phyloP scores from a whole-genome alignment of 140 eudicot genomes.

The Cichorium intybus region DNA sequence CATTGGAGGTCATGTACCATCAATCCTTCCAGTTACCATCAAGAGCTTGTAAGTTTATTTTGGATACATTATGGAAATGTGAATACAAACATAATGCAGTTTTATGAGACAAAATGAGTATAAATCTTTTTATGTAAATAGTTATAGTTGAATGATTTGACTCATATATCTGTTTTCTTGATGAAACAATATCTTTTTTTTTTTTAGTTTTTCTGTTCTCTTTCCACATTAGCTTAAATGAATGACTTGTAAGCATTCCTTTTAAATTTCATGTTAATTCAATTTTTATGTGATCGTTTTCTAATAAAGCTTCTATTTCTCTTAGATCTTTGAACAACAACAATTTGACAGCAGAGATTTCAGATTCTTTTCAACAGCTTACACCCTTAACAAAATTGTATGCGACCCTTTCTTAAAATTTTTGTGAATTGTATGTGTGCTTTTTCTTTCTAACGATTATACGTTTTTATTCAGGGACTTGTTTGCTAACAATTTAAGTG shows the following conservation, averaged over 20 bases:
- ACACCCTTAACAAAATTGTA: constrained; percentile 57
- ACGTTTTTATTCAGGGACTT: constrained; percentile 60
- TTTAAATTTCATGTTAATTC: constrained; percentile 12
- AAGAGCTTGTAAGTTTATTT: constrained; percentile 58
- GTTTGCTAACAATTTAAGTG: constrained; percentile 66
- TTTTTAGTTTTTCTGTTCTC: too few species aligned
- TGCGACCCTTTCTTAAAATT: constrained; percentile 4
- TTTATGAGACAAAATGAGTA: too few species aligned
- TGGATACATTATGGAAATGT: too few species aligned
- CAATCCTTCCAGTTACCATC: constrained; percentile 67
- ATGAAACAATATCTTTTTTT: too few species aligned
- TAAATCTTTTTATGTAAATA: too few species aligned
- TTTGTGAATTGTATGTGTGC: constrained; percentile 1
- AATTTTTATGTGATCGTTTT: constrained; percentile 3
- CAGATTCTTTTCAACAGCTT: constrained; percentile 73
- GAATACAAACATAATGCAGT: too few species aligned
- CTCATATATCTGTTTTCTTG: too few species aligned
- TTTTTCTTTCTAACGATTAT: background rate
- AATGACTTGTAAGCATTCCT: constrained; percentile 66
- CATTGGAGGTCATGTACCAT: constrained; percentile 82
- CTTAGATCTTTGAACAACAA: constrained; percentile 72
- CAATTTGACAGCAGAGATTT: constrained; percentile 62
- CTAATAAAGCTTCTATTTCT: constrained; percentile 5
- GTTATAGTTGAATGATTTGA: too few species aligned
- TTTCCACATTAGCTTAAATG: constrained; percentile 73